Conservation (phyloP, 441 rosid species). For the Pelargonium cotyledonis region DNA sequence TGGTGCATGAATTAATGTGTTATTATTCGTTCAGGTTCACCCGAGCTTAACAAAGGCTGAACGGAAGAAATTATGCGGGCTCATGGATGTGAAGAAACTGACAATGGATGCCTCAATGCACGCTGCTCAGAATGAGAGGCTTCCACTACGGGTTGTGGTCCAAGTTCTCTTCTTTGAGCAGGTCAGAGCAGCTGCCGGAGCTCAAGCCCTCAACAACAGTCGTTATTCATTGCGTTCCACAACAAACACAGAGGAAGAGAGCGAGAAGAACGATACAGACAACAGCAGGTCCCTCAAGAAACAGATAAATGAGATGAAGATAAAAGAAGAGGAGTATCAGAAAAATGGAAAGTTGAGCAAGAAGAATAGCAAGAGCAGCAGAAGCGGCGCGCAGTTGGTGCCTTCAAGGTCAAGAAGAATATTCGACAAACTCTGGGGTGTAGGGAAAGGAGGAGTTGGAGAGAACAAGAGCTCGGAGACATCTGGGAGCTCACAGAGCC, state of each 20-base stretch:
- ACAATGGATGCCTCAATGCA: slow-evolving; percentile 67
- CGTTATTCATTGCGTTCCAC: slow-evolving; percentile 32
- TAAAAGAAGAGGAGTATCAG: slow-evolving; percentile 34
- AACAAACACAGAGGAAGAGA: slow-evolving; percentile 45
- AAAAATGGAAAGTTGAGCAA: slow-evolving; percentile 44
- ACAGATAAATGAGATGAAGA: slow-evolving; percentile 29
- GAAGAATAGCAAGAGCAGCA: slow-evolving; percentile 62
- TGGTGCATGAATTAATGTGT: background rate
- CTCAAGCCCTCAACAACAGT: slow-evolving; percentile 32
- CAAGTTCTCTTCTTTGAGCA: slow-evolving; percentile 94
- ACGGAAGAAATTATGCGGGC: slow-evolving; percentile 62
- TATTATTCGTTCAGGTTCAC: slow-evolving; percentile 52
- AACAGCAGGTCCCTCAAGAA: slow-evolving; percentile 30
- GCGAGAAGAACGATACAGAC: slow-evolving; percentile 29
- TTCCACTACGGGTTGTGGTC: slow-evolving; percentile 77
- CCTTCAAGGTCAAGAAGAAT: slow-evolving; percentile 93
- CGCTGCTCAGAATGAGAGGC: slow-evolving; percentile 85
- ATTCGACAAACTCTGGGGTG: slow-evolving; percentile 68
- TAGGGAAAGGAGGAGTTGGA: slow-evolving; percentile 57
- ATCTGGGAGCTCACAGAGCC: slow-evolving; percentile 89
- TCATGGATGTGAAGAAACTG: slow-evolving; percentile 88
- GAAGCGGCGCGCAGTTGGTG: slow-evolving; percentile 55
- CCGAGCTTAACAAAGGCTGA: slow-evolving; percentile 59
- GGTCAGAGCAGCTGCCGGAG: slow-evolving; percentile 54
- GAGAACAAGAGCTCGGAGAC: slow-evolving; percentile 83